These are phyloP conservation scores for Pythium monospermum DNA, from an alignment of 352 stramenopile genomes.

Conservation along the genomic window DNA sequence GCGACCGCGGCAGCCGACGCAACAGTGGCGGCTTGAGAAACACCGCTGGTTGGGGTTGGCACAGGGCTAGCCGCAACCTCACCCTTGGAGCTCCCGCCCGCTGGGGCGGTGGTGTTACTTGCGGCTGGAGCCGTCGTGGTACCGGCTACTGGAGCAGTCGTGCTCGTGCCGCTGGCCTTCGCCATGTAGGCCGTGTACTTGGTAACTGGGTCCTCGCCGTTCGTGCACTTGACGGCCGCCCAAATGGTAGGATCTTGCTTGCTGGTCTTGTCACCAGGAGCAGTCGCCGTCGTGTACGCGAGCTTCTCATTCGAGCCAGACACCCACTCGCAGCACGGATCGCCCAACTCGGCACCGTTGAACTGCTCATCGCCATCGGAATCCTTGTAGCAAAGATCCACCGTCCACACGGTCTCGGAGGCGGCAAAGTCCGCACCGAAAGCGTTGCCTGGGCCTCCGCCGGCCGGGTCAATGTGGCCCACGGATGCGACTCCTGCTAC, in stretches of 20 bases:
- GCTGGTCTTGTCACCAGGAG: conserved; percentile 18
- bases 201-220: conserved; percentile 21
- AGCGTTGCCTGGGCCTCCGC: conserved; percentile 24
- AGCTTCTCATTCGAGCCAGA: conserved; percentile 22
- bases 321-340: conserved; percentile 41
- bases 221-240: conserved; percentile 18
- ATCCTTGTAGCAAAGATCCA: conserved; percentile 29
- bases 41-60: conserved; percentile 2
- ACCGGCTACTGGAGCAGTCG: background rate
- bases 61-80: background rate
- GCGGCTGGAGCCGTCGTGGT: background rate
- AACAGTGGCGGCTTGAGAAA: conserved; percentile 1
- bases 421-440: conserved; percentile 27
- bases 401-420: conserved; percentile 24
- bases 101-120: no score
- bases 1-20: conserved; percentile 10
- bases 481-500: conserved; percentile 20
- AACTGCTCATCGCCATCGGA: conserved; percentile 25
- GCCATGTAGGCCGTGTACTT: conserved; percentile 20
- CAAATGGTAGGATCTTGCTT: conserved; percentile 25
- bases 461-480: conserved; percentile 29
- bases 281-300: conserved; percentile 23
- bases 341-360: conserved; percentile 56
- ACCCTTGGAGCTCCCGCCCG: conserved; percentile 9
- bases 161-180: background rate